Evolutionary conservation across 495 filamentous ascomycete genomes (phyloP).

Genomic region (Thozetella sp.): DNA sequence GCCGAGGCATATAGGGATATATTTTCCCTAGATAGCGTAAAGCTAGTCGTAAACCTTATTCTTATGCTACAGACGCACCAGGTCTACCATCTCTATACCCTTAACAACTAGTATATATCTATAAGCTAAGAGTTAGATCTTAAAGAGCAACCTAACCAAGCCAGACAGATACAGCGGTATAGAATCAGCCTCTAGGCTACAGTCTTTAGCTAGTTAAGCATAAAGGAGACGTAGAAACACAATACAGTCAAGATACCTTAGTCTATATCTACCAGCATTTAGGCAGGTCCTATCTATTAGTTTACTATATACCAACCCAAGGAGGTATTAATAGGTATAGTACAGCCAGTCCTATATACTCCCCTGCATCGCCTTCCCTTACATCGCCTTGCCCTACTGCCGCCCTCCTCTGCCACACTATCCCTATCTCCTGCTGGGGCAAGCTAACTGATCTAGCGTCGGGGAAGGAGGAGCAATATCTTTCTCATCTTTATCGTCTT

Average conservation of each 20-base stretch:
- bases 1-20: constrained; percentile 39
- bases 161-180: constrained; percentile 39
- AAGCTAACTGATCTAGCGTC: constrained; percentile 10
- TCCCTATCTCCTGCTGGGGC: constrained; percentile 6
- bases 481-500: constrained; percentile 18
- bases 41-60: constrained; percentile 31
- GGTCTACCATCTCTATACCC: constrained; percentile 19
- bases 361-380: too few relatives aligned
- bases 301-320: constrained; percentile 28
- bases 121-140: constrained; percentile 41
- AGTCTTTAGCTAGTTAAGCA: constrained; percentile 28
- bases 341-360: constrained; percentile 31
- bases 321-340: constrained; percentile 45
- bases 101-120: constrained; percentile 53
- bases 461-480: constrained; percentile 18
- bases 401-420: constrained; percentile 20
- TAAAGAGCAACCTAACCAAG: constrained; percentile 38
- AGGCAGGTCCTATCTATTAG: constrained; percentile 39
- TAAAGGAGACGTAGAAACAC: constrained; percentile 26
- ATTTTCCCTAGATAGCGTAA: constrained; percentile 27
- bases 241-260: constrained; percentile 15
- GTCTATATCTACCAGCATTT: constrained; percentile 30
- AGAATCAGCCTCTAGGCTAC: constrained; percentile 30
- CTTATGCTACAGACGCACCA: constrained; percentile 28
- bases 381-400: constrained; percentile 8